Evolutionary conservation across 352 stramenopile genomes (phyloP).

Genomic region (Pythium dissimile): DNA sequence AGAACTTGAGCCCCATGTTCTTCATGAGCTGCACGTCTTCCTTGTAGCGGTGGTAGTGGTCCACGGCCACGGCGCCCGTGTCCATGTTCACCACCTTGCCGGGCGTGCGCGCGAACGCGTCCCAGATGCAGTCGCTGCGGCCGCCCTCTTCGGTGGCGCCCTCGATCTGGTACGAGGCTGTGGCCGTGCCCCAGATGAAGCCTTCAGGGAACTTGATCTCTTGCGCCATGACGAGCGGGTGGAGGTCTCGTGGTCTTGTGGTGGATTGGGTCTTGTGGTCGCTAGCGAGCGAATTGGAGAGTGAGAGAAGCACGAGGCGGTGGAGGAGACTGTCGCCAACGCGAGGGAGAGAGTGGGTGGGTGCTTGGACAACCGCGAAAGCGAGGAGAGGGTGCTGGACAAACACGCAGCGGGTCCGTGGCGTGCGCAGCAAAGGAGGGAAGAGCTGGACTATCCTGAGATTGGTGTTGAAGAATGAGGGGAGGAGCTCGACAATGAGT

Average conservation of each 20-base stretch:
- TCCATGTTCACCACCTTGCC: conserved; percentile 18
- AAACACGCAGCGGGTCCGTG: background rate
- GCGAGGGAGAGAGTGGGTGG: background rate
- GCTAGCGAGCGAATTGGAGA: conserved; percentile 19
- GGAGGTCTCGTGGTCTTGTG: background rate
- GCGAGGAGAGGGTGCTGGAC: background rate
- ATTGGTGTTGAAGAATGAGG: conserved; percentile 7
- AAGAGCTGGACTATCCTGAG: background rate
- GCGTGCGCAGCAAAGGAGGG: background rate
- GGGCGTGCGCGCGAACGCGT: conserved; percentile 24
- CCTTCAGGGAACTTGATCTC: conserved; percentile 42
- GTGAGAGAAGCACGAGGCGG: conserved; percentile 2
- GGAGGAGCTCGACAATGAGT: background rate
- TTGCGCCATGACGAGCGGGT: conserved; percentile 7
- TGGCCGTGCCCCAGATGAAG: conserved; percentile 89
- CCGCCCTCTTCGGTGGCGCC: conserved; percentile 82
- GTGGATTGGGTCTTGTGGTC: background rate
- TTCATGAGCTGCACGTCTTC: conserved; percentile 92
- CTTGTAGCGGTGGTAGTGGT: conserved; percentile 91
- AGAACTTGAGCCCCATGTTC: conserved; percentile 85
- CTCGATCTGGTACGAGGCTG: conserved; percentile 93
- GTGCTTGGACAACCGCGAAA: too few species aligned
- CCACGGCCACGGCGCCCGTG: conserved; percentile 82
- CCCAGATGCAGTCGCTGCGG: conserved; percentile 90
- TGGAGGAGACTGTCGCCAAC: background rate